Percentiles rank a stretch among this genome's conserved stretches.
Conservation (phyloP, 192 early-diverging fungal species). For the Coemansia sp. region DNA sequence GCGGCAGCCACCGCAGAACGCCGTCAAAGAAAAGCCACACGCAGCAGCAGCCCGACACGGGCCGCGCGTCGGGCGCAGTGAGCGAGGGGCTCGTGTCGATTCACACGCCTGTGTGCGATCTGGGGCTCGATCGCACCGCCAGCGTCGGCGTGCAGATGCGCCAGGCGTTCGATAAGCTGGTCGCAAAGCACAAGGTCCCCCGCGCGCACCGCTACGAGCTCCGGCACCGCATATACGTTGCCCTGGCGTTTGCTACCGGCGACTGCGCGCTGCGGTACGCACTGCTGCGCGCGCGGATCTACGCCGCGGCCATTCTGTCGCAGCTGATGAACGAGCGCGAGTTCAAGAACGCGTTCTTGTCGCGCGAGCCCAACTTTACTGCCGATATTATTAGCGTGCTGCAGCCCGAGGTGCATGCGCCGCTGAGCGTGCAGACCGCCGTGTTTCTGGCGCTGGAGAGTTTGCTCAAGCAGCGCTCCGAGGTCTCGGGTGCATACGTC, state of each 20-base stretch:
- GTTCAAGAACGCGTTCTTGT: constrained; percentile 70
- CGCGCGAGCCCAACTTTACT: constrained; percentile 87
- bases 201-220: constrained; percentile 74
- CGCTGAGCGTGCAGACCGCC: constrained; percentile 71
- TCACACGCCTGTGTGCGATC: constrained; percentile 51
- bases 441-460: constrained; percentile 82
- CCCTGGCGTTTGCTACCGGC: constrained; percentile 56
- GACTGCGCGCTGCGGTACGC: constrained; percentile 47
- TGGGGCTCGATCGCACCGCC: constrained; percentile 10
- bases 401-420: constrained; percentile 67
- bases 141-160: constrained; percentile 50
- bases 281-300: constrained; percentile 70
- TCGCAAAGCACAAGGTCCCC: constrained; percentile 67
- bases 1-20: constrained; percentile 10
- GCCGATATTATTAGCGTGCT: constrained; percentile 73
- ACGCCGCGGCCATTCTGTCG: constrained; percentile 78
- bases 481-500: constrained; percentile 75
- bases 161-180: constrained; percentile 57
- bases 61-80: background rate
- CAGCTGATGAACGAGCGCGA: constrained; percentile 52
- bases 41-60: constrained; percentile 4
- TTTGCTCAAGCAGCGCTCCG: constrained; percentile 73
- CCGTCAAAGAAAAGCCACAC: constrained; percentile 16
- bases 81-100: constrained; percentile 49
- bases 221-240: constrained; percentile 76